Percentiles rank a stretch among this genome's conserved stretches.
These are phyloP conservation scores for Echinochloa phyllopogon DNA, from an alignment of 176 grass and related monocot genomes.

Conservation along the genomic window DNA sequence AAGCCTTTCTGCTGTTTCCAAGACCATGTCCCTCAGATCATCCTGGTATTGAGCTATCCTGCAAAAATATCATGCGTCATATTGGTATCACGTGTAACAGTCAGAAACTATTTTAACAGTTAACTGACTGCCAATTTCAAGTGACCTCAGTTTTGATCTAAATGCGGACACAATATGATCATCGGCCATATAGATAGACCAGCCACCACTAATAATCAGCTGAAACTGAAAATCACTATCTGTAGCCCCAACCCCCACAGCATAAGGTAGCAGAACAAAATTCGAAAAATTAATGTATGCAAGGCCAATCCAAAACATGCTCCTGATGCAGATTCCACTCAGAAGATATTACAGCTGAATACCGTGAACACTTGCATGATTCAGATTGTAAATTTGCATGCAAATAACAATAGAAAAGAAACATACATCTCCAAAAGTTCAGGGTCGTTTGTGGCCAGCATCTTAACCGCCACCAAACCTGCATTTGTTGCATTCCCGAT, in stretches of 20 bases:
- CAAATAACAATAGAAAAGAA: constrained; percentile 25
- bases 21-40: constrained; percentile 61
- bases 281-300: constrained; percentile 1
- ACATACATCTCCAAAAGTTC: constrained; percentile 68
- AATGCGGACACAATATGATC: neutral
- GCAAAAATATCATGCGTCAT: neutral
- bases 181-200: no score
- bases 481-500: constrained; percentile 92
- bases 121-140: neutral
- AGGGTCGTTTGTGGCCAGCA: constrained; percentile 60
- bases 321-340: neutral
- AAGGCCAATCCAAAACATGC: constrained; percentile 2
- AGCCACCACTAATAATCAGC: no score
- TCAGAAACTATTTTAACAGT: no score
- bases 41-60: constrained; percentile 67
- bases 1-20: constrained; percentile 78
- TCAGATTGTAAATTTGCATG: constrained; percentile 13
- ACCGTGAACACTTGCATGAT: neutral
- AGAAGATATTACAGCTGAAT: neutral
- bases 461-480: constrained; percentile 74
- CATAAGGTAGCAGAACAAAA: neutral
- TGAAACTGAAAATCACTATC: neutral
- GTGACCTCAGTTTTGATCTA: neutral
- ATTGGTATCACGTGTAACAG: no score
- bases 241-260: neutral